A percentile compares a stretch with the other conserved stretches of the same genome.
phyloP scores from a whole-genome alignment of 768 basidiomycete genomes.

The Antrodiella citrinella region DNA sequence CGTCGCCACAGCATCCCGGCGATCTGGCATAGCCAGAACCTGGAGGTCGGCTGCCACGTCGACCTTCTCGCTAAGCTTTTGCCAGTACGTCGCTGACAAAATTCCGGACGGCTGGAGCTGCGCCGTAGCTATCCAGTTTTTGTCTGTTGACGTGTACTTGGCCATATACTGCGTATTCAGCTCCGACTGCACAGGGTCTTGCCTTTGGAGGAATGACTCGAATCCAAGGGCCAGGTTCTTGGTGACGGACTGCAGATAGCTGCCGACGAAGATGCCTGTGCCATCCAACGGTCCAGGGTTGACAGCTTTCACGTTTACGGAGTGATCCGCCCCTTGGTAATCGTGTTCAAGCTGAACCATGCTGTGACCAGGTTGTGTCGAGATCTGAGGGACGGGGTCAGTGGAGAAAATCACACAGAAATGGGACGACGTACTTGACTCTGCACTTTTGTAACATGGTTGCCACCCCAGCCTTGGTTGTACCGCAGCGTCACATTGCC shows the following conservation, averaged over 20 bases:
- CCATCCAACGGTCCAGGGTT: constrained; percentile 86
- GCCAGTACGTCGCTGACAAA: constrained; percentile 92
- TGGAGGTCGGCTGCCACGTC: constrained; percentile 96
- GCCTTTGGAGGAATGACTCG: constrained; percentile 79
- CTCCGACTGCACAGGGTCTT: constrained; percentile 57
- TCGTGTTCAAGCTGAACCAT: constrained; percentile 96
- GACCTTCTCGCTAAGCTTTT: constrained; percentile 90
- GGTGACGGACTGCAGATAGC: constrained; percentile 87
- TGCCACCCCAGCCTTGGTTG: constrained; percentile 82
- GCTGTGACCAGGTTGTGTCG: constrained; percentile 69
- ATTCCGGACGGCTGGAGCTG: constrained; percentile 78
- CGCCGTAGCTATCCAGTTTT: constrained; percentile 90
- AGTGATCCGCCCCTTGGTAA: constrained; percentile 81
- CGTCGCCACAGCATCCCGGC: constrained; percentile 88
- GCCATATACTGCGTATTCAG: constrained; percentile 68
- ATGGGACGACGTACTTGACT: constrained; percentile 54
- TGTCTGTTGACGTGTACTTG: constrained; percentile 65
- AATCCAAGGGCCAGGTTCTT: constrained; percentile 84
- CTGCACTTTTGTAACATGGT: constrained; percentile 77
- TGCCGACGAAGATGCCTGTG: constrained; percentile 88
- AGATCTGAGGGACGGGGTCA: constrained; percentile 45
- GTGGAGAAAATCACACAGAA: constrained; percentile 7
- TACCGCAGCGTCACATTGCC: constrained; percentile 75
- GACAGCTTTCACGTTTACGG: constrained; percentile 76
- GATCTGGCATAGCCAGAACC: constrained; percentile 66